A percentile compares a stretch with the other conserved stretches of the same genome.
Conservation (phyloP, 192 early-diverging fungal genomes). For the Coemansia sp. region DNA sequence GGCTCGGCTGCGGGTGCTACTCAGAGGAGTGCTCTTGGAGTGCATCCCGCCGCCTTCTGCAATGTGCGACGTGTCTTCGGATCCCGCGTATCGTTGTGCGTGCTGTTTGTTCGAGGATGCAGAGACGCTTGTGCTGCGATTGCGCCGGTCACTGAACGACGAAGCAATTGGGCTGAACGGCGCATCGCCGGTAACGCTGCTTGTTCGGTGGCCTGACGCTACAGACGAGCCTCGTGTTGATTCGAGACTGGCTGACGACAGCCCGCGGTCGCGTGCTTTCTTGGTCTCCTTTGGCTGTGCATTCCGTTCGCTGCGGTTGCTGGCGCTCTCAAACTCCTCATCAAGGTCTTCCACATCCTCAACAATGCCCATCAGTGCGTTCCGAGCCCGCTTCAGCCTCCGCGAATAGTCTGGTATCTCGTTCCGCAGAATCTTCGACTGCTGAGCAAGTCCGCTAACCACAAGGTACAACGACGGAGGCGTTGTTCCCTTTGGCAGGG, state of each 20-base stretch:
- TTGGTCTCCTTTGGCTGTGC: not conserved
- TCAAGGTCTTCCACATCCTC: constrained; percentile 49
- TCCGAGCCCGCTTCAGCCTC: constrained; percentile 46
- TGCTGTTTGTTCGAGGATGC: constrained; percentile 5
- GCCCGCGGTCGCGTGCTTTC: constrained; percentile 46
- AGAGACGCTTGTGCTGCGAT: constrained; percentile 42
- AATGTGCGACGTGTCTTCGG: not conserved
- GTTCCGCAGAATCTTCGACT: constrained; percentile 41
- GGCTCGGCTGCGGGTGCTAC: constrained; percentile 18
- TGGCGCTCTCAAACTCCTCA: constrained; percentile 39
- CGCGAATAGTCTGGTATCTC: constrained; percentile 51
- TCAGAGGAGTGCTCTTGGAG: not conserved
- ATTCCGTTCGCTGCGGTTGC: constrained; percentile 4
- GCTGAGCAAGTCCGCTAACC: constrained; percentile 49
- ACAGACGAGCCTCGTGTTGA: constrained; percentile 14
- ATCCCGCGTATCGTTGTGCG: not conserved
- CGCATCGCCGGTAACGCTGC: not conserved
- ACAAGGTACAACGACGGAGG: constrained; percentile 49
- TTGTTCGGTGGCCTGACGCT: not conserved
- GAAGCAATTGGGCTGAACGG: not conserved
- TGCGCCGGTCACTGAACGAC: constrained; percentile 18
- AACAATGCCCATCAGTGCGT: constrained; percentile 54
- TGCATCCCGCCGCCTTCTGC: not conserved
- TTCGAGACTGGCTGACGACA: constrained; percentile 54
- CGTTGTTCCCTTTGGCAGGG: constrained; percentile 40